These are phyloP conservation scores for Candida tammaniensis DNA, from an alignment of 805 yeast genomes.

Conservation along the genomic window DNA sequence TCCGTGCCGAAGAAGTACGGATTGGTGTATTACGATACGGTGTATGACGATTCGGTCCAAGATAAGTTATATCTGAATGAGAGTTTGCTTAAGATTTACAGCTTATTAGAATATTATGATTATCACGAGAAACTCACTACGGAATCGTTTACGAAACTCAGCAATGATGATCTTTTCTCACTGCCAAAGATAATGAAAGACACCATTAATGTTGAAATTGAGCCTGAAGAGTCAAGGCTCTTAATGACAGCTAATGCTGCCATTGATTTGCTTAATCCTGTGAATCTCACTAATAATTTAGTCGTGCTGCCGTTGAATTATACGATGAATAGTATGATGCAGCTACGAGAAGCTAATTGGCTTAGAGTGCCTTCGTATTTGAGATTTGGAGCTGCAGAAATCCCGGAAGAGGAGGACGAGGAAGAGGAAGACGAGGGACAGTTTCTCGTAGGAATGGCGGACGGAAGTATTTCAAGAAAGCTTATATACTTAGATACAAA, in stretches of 20 bases:
- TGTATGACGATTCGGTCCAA: slow-evolving; percentile 4
- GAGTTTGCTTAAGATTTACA: slow-evolving; percentile 22
- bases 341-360: slow-evolving; percentile 15
- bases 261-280: slow-evolving; percentile 30
- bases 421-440: slow-evolving; percentile 18
- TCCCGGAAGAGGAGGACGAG: slow-evolving; percentile 9
- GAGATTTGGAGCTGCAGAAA: slow-evolving; percentile 6
- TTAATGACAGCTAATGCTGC: slow-evolving; percentile 17
- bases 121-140: slow-evolving; percentile 24
- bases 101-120: slow-evolving; percentile 31
- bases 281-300: slow-evolving; percentile 31
- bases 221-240: slow-evolving; percentile 7
- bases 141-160: slow-evolving; percentile 14
- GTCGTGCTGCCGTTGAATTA: slow-evolving; percentile 37
- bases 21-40: slow-evolving; percentile 16
- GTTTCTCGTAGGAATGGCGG: slow-evolving; percentile 24
- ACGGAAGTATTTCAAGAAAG: slow-evolving; percentile 19
- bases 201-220: slow-evolving; percentile 12
- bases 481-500: slow-evolving; percentile 23
- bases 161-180: slow-evolving; percentile 15
- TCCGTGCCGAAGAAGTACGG: slow-evolving; percentile 31
- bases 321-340: slow-evolving; percentile 33
- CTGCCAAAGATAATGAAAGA: slow-evolving; percentile 12
- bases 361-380: slow-evolving; percentile 18
- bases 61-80: slow-evolving; percentile 8